phyloP scores from a whole-genome alignment of 805 yeast genomes.

The Saccharomycopsis fodiens region DNA sequence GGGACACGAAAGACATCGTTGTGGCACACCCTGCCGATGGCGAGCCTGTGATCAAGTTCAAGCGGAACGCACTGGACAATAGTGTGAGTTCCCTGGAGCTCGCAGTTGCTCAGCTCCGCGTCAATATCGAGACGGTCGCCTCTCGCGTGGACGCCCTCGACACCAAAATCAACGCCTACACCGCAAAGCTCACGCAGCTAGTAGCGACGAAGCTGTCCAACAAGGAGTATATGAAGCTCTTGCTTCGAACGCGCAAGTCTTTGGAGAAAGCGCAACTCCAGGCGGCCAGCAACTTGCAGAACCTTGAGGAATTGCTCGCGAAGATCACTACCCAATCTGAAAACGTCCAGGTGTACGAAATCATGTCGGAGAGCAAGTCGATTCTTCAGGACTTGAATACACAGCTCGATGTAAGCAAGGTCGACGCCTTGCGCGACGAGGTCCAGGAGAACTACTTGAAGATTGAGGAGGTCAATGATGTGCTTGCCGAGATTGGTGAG shows the following conservation, averaged over 20 bases:
- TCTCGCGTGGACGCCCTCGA: conserved; percentile 5
- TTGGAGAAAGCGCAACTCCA: conserved; percentile 9
- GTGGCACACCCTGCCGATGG: background rate
- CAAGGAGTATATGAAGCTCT: conserved; percentile 14
- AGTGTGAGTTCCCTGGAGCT: conserved; percentile 8
- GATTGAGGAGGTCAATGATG: conserved; percentile 14
- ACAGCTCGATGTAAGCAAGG: conserved; percentile 11
- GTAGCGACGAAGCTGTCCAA: conserved; percentile 5
- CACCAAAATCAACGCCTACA: conserved; percentile 6
- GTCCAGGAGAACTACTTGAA: conserved; percentile 10
- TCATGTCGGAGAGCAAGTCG: conserved; percentile 12
- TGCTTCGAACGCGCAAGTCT: conserved; percentile 13
- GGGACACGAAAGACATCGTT: conserved; percentile 9
- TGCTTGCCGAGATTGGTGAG: conserved; percentile 9
- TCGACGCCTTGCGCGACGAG: conserved; percentile 15
- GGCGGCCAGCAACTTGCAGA: conserved; percentile 12
- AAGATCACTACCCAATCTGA: conserved; percentile 13
- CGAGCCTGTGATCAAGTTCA: conserved; percentile 15
- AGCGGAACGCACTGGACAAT: background rate
- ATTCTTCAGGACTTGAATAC: conserved; percentile 16
- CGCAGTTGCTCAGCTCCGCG: conserved; percentile 12
- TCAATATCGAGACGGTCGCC: conserved; percentile 5
- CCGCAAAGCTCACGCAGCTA: conserved; percentile 3
- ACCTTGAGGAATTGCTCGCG: conserved; percentile 11
- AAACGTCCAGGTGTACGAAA: conserved; percentile 12